Base-by-base conservation (phyloP, 768 basidiomycete species). In the Leucocoprinus birnbaumii region DNA sequence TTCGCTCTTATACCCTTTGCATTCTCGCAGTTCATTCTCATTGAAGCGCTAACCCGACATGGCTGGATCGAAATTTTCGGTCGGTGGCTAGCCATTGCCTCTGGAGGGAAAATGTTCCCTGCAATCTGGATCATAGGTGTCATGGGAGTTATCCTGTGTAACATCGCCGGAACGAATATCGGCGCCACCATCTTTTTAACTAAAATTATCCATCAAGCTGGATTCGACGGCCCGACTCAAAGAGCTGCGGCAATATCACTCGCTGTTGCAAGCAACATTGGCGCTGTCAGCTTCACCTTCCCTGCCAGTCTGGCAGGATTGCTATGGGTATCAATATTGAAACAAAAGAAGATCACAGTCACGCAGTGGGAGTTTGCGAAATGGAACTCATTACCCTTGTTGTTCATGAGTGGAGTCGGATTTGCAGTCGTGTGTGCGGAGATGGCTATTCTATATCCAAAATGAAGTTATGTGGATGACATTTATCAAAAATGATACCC, bases 11-110 rank as follows among this genome's bases (percentile, higher is more conserved):
- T 97, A 14, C 92, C 92, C 0, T 98, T 98, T 64, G 91, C 94
- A 0, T 94, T 98, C 65, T 86, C 89, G 0, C 93, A 95, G 69
- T 98, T 98, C 72, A 92, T 98, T 60, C 82, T 98, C 54, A 91
- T 96, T 55, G 89, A 95, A 65, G 89, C 80, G 0, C 79, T 98
- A 5, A 77, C 84, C 11, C 78, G 84, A 58, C 84, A 87, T 56
- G 93, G 93, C 24, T 98, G 95, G 94, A 91, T 96, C 8, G 76
- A 83, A 11, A 77, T 94, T 21, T 96, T 95, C 64, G 87, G 84
- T 16, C 51, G 51, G 22, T 91, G 91, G 89, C 74, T 86, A 34
- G 65, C 73, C 50, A 74, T 61, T 63, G 85, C 69, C 16, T 75
- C 75, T 0, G 43, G 66, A 14, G 61, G 70, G 0, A 59, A 79